Conservation (phyloP, 176 grass and related monocot genomes). For the Pharus latifolius region DNA sequence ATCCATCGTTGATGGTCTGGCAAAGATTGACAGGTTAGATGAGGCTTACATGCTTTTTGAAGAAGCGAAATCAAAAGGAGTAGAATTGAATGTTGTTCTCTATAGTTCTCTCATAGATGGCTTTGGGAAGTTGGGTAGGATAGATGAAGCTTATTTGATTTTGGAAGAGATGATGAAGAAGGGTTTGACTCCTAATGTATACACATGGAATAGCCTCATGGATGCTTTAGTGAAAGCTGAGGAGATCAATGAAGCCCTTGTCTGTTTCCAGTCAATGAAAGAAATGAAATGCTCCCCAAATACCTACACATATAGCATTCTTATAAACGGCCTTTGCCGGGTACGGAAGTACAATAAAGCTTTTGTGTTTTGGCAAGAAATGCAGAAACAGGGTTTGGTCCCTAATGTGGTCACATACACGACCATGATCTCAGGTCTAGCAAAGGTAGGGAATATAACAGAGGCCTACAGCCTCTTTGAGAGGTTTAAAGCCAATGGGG, state of each 20-base stretch:
- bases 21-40: conserved; percentile 94
- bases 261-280: conserved; percentile 91
- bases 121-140: conserved; percentile 88
- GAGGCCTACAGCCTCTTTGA: conserved; percentile 72
- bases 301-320: conserved; percentile 78
- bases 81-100: conserved; percentile 72
- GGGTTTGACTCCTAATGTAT: conserved; percentile 68
- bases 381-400: conserved; percentile 70
- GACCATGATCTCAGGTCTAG: conserved; percentile 83
- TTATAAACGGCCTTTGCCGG: conserved; percentile 79
- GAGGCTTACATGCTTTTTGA: conserved; percentile 97
- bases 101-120: conserved; percentile 95
- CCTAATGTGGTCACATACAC: conserved; percentile 89
- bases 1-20: conserved; percentile 77
- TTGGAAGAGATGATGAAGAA: conserved; percentile 99
- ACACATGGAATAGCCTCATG: conserved; percentile 89
- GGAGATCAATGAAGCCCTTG: conserved; percentile 88
- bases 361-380: conserved; percentile 96
- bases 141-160: conserved; percentile 95
- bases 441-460: conserved; percentile 77
- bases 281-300: conserved; percentile 82
- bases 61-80: conserved; percentile 83
- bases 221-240: conserved; percentile 91
- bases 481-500: conserved; percentile 77
- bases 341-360: conserved; percentile 97